phyloP scores from a whole-genome alignment of 2,329 filamentous ascomycete genomes.

The Nigrograna mackinnonii region DNA sequence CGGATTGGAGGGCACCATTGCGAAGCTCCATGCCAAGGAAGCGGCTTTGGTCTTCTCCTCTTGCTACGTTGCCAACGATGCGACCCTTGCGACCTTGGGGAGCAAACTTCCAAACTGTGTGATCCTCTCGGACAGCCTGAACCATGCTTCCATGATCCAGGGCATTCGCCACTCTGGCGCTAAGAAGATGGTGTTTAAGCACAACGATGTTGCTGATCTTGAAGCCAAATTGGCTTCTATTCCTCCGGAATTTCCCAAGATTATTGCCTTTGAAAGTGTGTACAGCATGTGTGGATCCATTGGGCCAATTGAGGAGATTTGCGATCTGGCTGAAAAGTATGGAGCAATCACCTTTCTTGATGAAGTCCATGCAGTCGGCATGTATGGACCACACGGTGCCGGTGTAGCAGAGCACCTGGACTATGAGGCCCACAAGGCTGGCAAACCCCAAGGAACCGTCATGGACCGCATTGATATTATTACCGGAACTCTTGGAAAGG shows the following conservation, averaged over 20 bases:
- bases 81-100: constrained; percentile 92
- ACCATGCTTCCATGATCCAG: constrained; percentile 99
- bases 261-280: constrained; percentile 97
- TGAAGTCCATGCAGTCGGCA: constrained; percentile 97
- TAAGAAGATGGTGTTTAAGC: constrained; percentile 97
- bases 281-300: constrained; percentile 99
- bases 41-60: constrained; percentile 93
- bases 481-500: constrained; percentile 94
- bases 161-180: constrained; percentile 97
- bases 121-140: constrained; percentile 95
- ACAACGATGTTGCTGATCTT: constrained; percentile 92
- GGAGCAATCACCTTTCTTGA: constrained; percentile 97
- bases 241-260: constrained; percentile 85
- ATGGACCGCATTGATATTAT: constrained; percentile 98
- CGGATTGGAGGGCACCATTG: constrained; percentile 77
- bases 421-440: constrained; percentile 80
- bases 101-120: constrained; percentile 97
- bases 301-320: constrained; percentile 93
- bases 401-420: constrained; percentile 98
- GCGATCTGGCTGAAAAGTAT: constrained; percentile 95
- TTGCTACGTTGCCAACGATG: constrained; percentile 98
- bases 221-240: constrained; percentile 91
- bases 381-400: constrained; percentile 96
- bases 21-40: constrained; percentile 89
- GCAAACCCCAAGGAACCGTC: constrained; percentile 76